These are phyloP conservation scores for Diddensiella caesifluorescens DNA, from an alignment of 805 yeast species.

Conservation along the genomic window DNA sequence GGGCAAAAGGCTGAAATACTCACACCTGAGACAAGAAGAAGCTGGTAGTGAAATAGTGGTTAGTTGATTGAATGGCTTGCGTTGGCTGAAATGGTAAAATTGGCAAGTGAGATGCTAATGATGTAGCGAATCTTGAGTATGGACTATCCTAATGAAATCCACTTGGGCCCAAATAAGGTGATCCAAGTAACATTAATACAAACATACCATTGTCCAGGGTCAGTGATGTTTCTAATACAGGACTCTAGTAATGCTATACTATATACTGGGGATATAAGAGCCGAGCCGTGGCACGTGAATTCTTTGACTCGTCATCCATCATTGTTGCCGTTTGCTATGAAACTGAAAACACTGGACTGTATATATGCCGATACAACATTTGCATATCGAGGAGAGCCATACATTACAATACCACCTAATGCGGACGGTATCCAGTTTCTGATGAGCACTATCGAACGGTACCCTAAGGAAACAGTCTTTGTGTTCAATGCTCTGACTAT, in stretches of 20 bases:
- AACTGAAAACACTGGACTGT: conserved; percentile 34
- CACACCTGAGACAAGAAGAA: conserved; percentile 11
- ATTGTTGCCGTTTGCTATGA: conserved; percentile 40
- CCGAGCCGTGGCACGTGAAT: conserved; percentile 49
- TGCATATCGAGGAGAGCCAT: conserved; percentile 46
- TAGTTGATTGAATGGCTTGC: not conserved
- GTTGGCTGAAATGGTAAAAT: too few relatives aligned
- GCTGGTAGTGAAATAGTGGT: conserved; percentile 12
- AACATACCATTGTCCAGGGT: conserved; percentile 58
- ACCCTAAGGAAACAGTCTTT: conserved; percentile 42
- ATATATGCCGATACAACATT: conserved; percentile 54
- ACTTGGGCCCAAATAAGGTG: conserved; percentile 11
- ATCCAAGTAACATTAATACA: conserved; percentile 41
- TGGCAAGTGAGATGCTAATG: too few relatives aligned
- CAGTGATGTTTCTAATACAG: conserved; percentile 49
- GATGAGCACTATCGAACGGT: conserved; percentile 34
- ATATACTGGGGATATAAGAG: conserved; percentile 54
- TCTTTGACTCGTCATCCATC: conserved; percentile 36
- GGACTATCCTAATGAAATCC: conserved; percentile 23
- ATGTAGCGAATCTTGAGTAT: conserved; percentile 15
- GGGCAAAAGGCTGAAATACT: conserved; percentile 7
- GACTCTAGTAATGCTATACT: conserved; percentile 35
- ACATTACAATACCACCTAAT: conserved; percentile 40
- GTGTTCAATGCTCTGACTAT: conserved; percentile 37
- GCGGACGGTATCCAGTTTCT: conserved; percentile 38